Evolutionary conservation across 2,329 filamentous ascomycete species (phyloP).

Genomic region (Didymosphaeria variabile): DNA sequence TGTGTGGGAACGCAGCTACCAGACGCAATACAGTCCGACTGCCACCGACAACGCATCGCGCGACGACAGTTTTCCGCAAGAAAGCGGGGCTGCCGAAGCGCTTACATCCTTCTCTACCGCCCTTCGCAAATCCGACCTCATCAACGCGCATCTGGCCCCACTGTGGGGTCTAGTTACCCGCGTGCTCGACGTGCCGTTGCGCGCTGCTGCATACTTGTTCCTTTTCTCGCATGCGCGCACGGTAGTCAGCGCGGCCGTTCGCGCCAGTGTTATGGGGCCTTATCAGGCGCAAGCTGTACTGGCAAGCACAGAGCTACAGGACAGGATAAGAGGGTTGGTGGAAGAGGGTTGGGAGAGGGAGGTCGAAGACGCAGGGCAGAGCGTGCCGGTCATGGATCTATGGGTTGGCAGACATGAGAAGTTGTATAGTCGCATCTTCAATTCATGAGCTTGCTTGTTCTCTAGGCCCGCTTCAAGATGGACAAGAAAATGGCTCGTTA

Average conservation of each 20-base stretch:
- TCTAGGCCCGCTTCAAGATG: neutral
- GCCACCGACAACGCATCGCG: neutral
- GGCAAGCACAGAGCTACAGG: constrained; percentile 67
- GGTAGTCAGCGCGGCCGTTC: constrained; percentile 77
- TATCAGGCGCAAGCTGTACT: constrained; percentile 81
- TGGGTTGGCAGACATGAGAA: constrained; percentile 86
- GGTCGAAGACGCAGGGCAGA: constrained; percentile 76
- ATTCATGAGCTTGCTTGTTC: constrained; percentile 64
- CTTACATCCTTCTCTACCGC: constrained; percentile 40
- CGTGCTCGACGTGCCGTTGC: constrained; percentile 67
- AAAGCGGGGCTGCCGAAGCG: constrained; percentile 29
- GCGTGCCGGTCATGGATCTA: constrained; percentile 79
- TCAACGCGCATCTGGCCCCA: constrained; percentile 72
- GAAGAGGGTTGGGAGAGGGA: constrained; percentile 66
- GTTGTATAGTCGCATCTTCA: constrained; percentile 86
- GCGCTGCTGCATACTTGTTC: constrained; percentile 77
- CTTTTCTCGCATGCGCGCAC: constrained; percentile 80
- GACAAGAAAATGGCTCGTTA: neutral
- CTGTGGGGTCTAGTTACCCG: constrained; percentile 73
- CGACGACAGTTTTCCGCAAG: neutral
- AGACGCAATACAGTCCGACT: constrained; percentile 33
- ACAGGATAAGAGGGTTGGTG: constrained; percentile 66
- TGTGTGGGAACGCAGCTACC: constrained; percentile 79
- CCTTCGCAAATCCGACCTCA: constrained; percentile 38
- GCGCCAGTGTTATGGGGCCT: constrained; percentile 80